These are phyloP conservation scores for Brassica cretica DNA, from an alignment of 345 rosid genomes.

Conservation along the genomic window DNA sequence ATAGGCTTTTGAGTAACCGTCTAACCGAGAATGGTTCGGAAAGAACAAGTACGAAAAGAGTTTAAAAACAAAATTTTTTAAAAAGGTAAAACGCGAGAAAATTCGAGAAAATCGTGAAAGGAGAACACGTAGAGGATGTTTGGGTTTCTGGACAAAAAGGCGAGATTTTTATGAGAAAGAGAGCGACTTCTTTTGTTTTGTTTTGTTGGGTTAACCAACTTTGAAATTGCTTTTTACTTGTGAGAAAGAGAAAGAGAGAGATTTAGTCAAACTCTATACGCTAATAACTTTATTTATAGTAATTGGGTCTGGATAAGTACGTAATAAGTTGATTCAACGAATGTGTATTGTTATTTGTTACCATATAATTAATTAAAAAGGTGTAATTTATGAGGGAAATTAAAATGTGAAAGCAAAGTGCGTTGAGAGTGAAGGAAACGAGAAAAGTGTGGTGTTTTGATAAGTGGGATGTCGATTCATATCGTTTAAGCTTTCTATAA, in stretches of 20 bases:
- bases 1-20: not conserved
- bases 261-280: slow-evolving; percentile 21
- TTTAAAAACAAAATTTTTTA: not conserved
- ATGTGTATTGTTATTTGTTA: slow-evolving; percentile 4
- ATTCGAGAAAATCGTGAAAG: slow-evolving; percentile 22
- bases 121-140: slow-evolving; percentile 27
- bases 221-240: slow-evolving; percentile 36
- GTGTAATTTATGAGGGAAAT: slow-evolving; percentile 15
- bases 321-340: not conserved
- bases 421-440: slow-evolving; percentile 8
- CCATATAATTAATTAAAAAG: not conserved
- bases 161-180: slow-evolving; percentile 30
- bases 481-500: slow-evolving; percentile 40
- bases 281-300: not conserved
- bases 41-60: not conserved
- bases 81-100: not conserved
- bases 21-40: slow-evolving; percentile 41
- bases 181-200: slow-evolving; percentile 22
- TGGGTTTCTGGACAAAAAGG: slow-evolving; percentile 17
- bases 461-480: slow-evolving; percentile 45
- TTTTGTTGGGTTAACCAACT: slow-evolving; percentile 9
- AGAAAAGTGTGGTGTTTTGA: slow-evolving; percentile 31
- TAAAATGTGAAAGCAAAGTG: slow-evolving; percentile 18
- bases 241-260: slow-evolving; percentile 20
- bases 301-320: not conserved